A percentile compares a stretch with the other conserved stretches of the same genome.
Conservation (phyloP, 441 rosid species). For the Theobroma grandiflorum region DNA sequence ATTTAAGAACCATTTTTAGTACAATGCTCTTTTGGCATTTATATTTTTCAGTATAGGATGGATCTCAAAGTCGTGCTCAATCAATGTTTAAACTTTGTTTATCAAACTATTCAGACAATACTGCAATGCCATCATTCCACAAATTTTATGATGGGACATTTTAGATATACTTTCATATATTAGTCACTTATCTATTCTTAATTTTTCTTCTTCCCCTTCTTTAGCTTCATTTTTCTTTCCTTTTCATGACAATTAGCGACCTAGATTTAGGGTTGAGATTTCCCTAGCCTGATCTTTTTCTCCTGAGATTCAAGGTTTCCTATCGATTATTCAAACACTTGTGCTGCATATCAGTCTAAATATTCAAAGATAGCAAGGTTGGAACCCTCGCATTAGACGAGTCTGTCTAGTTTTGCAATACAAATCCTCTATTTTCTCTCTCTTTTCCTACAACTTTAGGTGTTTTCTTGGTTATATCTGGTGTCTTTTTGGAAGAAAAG, state of each 20-base stretch:
- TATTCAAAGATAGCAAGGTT: neutral
- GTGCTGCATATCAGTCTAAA: slow-evolving; percentile 3
- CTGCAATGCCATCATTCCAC: neutral
- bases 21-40: neutral
- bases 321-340: neutral
- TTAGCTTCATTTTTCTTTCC: slow-evolving; percentile 7
- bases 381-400: neutral
- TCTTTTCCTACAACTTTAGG: neutral
- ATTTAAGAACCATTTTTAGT: neutral
- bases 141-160: neutral
- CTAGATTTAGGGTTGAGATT: neutral
- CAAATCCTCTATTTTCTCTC: neutral
- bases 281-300: neutral
- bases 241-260: neutral
- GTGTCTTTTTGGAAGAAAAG: neutral
- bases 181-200: neutral
- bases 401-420: slow-evolving; percentile 4
- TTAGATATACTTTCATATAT: neutral
- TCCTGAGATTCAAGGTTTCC: neutral
- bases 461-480: neutral
- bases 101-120: neutral
- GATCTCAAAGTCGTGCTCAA: neutral
- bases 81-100: neutral
- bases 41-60: neutral
- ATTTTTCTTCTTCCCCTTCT: neutral